Base-by-base conservation (phyloP, 495 filamentous ascomycete species). In the Trichoderma parareesei region DNA sequence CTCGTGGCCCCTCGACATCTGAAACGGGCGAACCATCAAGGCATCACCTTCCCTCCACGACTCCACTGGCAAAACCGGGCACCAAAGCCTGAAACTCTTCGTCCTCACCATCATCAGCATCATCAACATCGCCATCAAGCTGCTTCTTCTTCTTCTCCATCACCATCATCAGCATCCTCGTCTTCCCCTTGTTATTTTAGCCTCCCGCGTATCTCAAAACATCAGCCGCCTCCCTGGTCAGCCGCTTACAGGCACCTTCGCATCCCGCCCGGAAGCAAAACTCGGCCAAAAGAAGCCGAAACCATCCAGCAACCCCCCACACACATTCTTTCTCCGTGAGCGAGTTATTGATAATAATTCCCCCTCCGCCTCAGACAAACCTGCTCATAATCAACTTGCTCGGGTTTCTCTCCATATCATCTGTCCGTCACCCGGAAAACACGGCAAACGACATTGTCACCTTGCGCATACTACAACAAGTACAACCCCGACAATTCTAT, bases 361-460 rank as follows among this genome's bases (percentile, higher is more conserved):
- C 11, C 40, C 11, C 16, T 49, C 46, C 46, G 46, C 46, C 46
- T n/a, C n/a, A 49, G 53, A 57, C 33, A 57, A 57, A 57, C 53
- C 33, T 57, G 53, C 53, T 57, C 53, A 57, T 37, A 27, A 57
- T 35, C 14, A 33, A 9, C 33, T 8, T 49, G 46, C 46, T n/a
- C 4, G 7, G 16, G 27, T 27, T 27, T 27, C 27, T 27, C 27
- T 27, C 41, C 13, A 43, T 7, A 43, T 7, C 41, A 7, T 43
- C 13, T 43, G 41, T 43, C 43, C 16, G 43, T 46, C 43, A 3
- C 43, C 16, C n/a, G 16, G n/a, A 49, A 18, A 49, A 49, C 8
- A 49, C 46, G 46, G 46, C 46, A 49, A n/a, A 49, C 16, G n/a
- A 20, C n/a, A 41, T 41, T 11, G 40, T 41, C 40, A 11, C 40